phyloP scores from a whole-genome alignment of 2,329 filamentous ascomycete genomes.

The Stachybotrys chartarum region DNA sequence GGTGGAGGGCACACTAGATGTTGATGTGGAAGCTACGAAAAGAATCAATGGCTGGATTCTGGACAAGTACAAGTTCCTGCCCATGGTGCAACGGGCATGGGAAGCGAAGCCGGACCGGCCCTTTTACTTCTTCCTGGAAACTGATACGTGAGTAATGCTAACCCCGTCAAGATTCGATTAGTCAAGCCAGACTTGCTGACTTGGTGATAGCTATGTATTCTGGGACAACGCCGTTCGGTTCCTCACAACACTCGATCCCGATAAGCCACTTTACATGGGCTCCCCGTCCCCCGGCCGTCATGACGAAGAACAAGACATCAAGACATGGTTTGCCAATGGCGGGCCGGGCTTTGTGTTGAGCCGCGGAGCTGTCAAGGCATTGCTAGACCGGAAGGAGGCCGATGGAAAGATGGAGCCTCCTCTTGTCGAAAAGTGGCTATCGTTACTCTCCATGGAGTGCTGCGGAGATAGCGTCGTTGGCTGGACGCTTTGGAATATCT shows the following conservation, averaged over 20 bases:
- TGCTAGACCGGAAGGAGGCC: constrained; percentile 23
- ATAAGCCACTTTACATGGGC: constrained; percentile 38
- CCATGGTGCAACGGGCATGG: constrained; percentile 45
- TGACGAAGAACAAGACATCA: constrained; percentile 19
- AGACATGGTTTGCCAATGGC: constrained; percentile 40
- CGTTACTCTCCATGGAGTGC: constrained; percentile 36
- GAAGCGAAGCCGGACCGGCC: constrained; percentile 36
- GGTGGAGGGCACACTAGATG: constrained; percentile 23
- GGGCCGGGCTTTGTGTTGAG: constrained; percentile 40
- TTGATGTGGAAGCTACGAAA: constrained; percentile 18
- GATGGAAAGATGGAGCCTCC: constrained; percentile 31
- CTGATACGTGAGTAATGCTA: constrained; percentile 38
- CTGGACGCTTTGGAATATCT: constrained; percentile 35
- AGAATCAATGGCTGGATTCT: constrained; percentile 40
- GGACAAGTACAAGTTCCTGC: constrained; percentile 51
- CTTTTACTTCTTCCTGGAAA: constrained; percentile 51
- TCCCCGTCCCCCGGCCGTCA: constrained; percentile 34
- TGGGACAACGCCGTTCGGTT: constrained; percentile 39
- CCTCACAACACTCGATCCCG: constrained; percentile 39
- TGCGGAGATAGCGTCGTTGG: constrained; percentile 46
- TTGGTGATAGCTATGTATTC: constrained; percentile 16
- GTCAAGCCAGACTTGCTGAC: not conserved
- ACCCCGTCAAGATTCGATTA: constrained; percentile 20
- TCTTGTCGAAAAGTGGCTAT: constrained; percentile 30
- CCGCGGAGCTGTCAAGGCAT: constrained; percentile 33